Conservation (phyloP, 2,329 filamentous ascomycete species). For the Aspergillus japonicus region DNA sequence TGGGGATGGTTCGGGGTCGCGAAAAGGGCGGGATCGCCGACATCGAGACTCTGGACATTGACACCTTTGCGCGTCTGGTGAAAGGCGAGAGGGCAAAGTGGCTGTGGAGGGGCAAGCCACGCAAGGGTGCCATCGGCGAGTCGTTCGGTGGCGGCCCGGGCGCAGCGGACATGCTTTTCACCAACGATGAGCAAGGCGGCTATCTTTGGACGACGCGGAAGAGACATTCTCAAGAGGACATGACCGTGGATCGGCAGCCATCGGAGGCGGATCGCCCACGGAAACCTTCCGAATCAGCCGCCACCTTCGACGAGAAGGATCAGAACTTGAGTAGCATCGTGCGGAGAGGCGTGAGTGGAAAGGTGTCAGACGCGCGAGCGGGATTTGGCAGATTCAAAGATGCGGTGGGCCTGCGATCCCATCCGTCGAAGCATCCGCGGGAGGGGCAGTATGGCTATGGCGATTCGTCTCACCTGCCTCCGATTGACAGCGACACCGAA, state of each 20-base stretch:
- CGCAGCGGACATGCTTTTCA: conserved; percentile 45
- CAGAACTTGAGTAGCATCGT: conserved; percentile 60
- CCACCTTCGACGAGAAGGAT: conserved; percentile 39
- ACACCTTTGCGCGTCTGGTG: conserved; percentile 73
- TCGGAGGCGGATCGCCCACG: conserved; percentile 32
- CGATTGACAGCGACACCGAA: conserved; percentile 32
- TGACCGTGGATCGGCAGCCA: conserved; percentile 28
- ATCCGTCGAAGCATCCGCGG: conserved; percentile 40
- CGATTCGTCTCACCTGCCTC: conserved; percentile 29
- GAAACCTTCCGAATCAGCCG: conserved; percentile 30
- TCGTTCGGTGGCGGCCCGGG: conserved; percentile 31
- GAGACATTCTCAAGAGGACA: conserved; percentile 41
- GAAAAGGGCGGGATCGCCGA: conserved; percentile 90
- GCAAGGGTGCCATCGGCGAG: conserved; percentile 53
- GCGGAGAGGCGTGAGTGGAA: conserved; percentile 76
- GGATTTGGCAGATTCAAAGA: conserved; percentile 84
- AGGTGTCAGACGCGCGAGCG: conserved; percentile 76
- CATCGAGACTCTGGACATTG: conserved; percentile 87
- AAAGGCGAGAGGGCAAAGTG: conserved; percentile 85
- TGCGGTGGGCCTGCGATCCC: conserved; percentile 62
- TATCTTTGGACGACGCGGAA: conserved; percentile 47
- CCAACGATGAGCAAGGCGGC: conserved; percentile 46
- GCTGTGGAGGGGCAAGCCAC: conserved; percentile 90
- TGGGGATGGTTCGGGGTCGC: conserved; percentile 85
- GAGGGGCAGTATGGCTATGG: conserved; percentile 33